Base-by-base conservation (phyloP, 2,329 filamentous ascomycete species). In the Penicillium brasilianum region DNA sequence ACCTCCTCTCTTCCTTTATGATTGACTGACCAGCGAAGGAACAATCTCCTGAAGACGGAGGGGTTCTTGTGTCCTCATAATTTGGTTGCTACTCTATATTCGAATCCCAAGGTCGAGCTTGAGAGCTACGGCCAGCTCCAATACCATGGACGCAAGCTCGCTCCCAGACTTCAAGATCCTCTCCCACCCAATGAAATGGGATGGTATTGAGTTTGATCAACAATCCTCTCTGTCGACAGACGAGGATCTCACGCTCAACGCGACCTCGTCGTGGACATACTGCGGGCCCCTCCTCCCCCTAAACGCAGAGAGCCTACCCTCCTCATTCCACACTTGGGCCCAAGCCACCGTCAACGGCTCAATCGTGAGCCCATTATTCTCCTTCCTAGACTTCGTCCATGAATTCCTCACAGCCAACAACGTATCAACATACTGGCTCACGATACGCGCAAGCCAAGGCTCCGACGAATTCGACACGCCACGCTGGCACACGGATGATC, bases 401-500 rank as follows among this genome's bases (percentile, higher is more conserved):
- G 55, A 63, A 2, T 71, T 82, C 58, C 68, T 83, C 37, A n/a
- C 56, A 3, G 49, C 60, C 4, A 76, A 75, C 34, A 74, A 73
- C 4, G 65, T 81, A 5, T 64, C 72, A 3, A 70, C 82, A 66
- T 84, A 83, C 64, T 82, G 82, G 74, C 65, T 84, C 13, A 83
- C 81, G 0, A 76, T 84, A 56, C 80, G 82, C 49, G 81, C 81
- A 52, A 80, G 80, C 0, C 77, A 69, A 44, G 73, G 79, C 0
- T 81, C 78, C 0, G 48, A 65, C 34, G 80, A 82, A 28, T 84
- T 77, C 66, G 77, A 84, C 62, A 71, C 64, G 10, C 78, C 79
- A 0, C 71, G 82, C 50, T 84, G 82, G 82, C 82, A 84, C 60
- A 80, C 80, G 0, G 82, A 84, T 62, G 81, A 84, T 58, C 69